Base-by-base conservation (phyloP, 2,329 filamentous ascomycete species). In the Talaromyces marneffei region DNA sequence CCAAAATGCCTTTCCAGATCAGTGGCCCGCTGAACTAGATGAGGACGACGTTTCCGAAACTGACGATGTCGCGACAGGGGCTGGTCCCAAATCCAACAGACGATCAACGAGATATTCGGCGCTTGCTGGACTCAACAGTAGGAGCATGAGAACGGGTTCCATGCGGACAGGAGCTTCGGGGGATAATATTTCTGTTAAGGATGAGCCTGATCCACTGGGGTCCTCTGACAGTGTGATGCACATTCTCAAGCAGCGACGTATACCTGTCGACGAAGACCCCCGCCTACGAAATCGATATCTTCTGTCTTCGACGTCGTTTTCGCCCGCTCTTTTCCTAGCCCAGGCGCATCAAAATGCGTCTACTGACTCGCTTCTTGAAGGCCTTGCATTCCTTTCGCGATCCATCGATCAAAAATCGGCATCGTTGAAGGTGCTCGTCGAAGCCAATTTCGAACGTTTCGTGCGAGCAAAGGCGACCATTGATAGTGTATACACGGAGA, bases 371-470 rank as follows among this genome's bases (percentile, higher is more conserved):
- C 81, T 99, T 1, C 81, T 96, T 12, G 82, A 85, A 54, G 95
- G 94, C 2, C 84, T 99, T 20, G 89, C 96, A 67, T 87, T 89
- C 62, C 84, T 99, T 20, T 94, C 92, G 18, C 85, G 85, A 64
- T 97, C 93, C 0, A 99, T 99, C 70, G 94, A 97, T 70, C 91
- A 97, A 77, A 99, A 99, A 75, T 97, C 93, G 0, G 94, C 93
- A 0, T 97, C 92, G 3, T 83, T 99, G 64, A 99, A 99, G 73
- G 90, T 96, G 10, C 83, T 99, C 18, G 94, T 99, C 25, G 94
- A 99, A 75, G 93, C 91, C 65, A 99, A 99, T 74, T 99, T 99
- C 72, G 95, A 99, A 76, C 89, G 93, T 66, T 99, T 99, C 78
- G 94, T 99, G 60, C 89, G 91, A 65, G 94, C 94, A 46, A 99